Evolutionary conservation across 352 stramenopile genomes (phyloP), one percentile per base, ranked within the genome.

Genomic region (Pythium periplocum): DNA sequence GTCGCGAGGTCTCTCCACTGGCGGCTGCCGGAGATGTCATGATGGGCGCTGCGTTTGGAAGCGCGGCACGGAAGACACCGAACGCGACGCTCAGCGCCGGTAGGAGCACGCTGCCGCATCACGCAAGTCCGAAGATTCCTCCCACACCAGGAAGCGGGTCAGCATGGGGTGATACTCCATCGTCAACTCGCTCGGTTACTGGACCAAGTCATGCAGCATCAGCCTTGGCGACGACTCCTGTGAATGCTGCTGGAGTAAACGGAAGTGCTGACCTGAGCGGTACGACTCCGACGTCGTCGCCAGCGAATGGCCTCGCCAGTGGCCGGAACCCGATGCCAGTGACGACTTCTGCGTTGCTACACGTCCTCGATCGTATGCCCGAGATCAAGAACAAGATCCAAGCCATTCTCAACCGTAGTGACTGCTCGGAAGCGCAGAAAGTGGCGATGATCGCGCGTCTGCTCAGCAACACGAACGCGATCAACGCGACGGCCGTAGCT

Each of bases 341-440:
- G 62, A 90, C 78, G 30, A 92, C 83, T 2, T 88, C 81, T 5
- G 86, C 83, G 32, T 52, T 94, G 43, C 55, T 94, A 32, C 78
- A 92, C 45, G 82, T 94, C 17, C 59, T 94, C 17, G 84, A 94
- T 49, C 78, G 81, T 4, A 91, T 93, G 82, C 84, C 84, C 17
- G 82, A 92, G 77, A 91, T 94, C 63, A 94, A 94, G 77, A 82
- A 89, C 70, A 90, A 94, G 71, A 94, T 94, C 55, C 84, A 94
- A 66, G 76, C 75, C 12, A 93, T 94, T 57, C 52, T 94, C 30
- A 90, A 93, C 54, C 82, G 84, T 9, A 78, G 60, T 17, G 83
- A 94, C 53, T 92, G 80, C 66, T 90, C 82, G n/a, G 84, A 94
- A 62, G 78, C 79, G 6, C 84, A 94, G 61, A 94, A 94, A 51